Evolutionary conservation across 2,329 filamentous ascomycete genomes (phyloP).

Genomic region (Stagonosporopsis vannaccii): DNA sequence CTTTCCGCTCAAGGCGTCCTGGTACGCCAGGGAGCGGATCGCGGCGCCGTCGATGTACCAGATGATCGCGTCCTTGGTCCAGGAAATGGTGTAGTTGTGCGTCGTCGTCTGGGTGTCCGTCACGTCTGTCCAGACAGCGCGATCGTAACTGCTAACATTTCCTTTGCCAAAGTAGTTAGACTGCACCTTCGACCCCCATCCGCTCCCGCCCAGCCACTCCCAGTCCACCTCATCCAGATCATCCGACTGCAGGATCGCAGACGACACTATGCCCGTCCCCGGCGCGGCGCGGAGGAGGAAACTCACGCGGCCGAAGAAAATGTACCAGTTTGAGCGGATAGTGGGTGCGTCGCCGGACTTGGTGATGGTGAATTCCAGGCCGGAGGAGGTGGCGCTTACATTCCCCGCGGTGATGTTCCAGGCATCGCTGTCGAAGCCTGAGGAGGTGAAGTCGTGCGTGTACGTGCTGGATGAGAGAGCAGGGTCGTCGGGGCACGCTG

Average conservation of each 20-base stretch:
- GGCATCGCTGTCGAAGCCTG: conserved; percentile 32
- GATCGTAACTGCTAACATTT: conserved; percentile 69
- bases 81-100: conserved; percentile 73
- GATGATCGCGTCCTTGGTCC: conserved; percentile 69
- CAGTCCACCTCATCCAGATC: conserved; percentile 87
- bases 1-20: conserved; percentile 56
- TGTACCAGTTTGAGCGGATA: conserved; percentile 78
- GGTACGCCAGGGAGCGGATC: conserved; percentile 66
- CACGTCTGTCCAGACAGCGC: conserved; percentile 66
- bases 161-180: conserved; percentile 72
- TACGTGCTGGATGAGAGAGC: conserved; percentile 46
- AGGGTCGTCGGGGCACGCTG: conserved; percentile 48
- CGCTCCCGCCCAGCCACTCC: conserved; percentile 74
- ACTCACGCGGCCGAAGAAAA: conserved; percentile 82
- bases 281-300: conserved; percentile 75
- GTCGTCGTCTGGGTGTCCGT: conserved; percentile 58
- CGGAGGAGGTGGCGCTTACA: conserved; percentile 51
- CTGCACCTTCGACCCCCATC: conserved; percentile 60
- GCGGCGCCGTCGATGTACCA: conserved; percentile 73
- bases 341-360: conserved; percentile 63
- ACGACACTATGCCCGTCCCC: conserved; percentile 77
- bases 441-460: conserved; percentile 51
- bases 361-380: conserved; percentile 57
- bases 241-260: conserved; percentile 81
- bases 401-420: conserved; percentile 41